These are phyloP conservation scores for Silene conica DNA, from an alignment of 148 eudicot species.

Conservation along the genomic window DNA sequence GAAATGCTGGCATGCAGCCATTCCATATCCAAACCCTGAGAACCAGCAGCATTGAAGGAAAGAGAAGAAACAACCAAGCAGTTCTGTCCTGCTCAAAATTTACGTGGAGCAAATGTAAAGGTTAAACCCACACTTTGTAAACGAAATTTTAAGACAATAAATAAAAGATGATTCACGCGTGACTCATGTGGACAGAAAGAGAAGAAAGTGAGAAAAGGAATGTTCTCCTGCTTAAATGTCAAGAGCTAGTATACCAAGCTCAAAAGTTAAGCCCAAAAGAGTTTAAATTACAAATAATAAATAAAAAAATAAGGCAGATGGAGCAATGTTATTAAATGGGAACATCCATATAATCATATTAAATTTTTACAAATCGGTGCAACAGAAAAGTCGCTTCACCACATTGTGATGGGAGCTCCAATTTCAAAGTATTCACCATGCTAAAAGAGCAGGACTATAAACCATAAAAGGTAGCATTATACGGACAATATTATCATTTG, in stretches of 20 bases:
- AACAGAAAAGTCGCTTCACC: too few species aligned
- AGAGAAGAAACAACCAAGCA: conserved; percentile 71
- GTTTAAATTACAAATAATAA: too few species aligned
- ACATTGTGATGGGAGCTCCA: too few species aligned
- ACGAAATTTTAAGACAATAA: neutral
- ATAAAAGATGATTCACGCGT: conserved; percentile 32
- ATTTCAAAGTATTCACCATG: too few species aligned
- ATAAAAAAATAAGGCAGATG: too few species aligned
- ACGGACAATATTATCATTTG: too few species aligned
- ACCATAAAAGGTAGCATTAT: too few species aligned
- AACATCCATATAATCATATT: too few species aligned
- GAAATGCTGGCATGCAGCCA: conserved; percentile 94
- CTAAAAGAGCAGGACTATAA: too few species aligned
- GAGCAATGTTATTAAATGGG: too few species aligned
- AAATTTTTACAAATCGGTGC: too few species aligned
- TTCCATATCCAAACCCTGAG: conserved; percentile 68
- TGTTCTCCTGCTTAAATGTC: conserved; percentile 60
- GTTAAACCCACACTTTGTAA: neutral
- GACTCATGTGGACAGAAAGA: conserved; percentile 43
- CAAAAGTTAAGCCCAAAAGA: neutral
- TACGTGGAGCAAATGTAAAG: neutral
- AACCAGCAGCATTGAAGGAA: conserved; percentile 62
- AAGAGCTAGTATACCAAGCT: neutral
- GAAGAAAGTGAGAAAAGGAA: conserved; percentile 55
- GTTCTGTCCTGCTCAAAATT: conserved; percentile 76